Evolutionary conservation across 805 yeast genomes (phyloP).

Genomic region (Isabelozyma rhagii): DNA sequence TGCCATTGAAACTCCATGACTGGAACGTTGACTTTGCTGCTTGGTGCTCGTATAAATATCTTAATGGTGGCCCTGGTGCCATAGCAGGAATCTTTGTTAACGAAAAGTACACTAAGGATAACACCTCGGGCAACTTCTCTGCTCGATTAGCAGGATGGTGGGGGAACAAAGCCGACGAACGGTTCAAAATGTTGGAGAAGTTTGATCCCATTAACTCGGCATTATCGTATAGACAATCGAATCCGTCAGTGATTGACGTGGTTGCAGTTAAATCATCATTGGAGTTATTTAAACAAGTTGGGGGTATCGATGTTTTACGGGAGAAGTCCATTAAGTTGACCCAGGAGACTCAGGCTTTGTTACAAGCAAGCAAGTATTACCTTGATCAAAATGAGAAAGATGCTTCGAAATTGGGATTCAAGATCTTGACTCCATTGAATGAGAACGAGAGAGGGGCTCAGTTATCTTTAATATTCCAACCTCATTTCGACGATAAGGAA

Average conservation of each 20-base stretch:
- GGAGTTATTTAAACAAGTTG: conserved; percentile 53
- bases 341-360: conserved; percentile 45
- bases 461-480: conserved; percentile 64
- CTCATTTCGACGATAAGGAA: conserved; percentile 30
- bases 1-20: conserved; percentile 69
- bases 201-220: conserved; percentile 87
- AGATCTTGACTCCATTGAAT: conserved; percentile 69
- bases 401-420: conserved; percentile 41
- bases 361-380: conserved; percentile 48
- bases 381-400: conserved; percentile 18
- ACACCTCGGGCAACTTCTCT: conserved; percentile 28
- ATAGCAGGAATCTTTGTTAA: conserved; percentile 85
- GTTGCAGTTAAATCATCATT: conserved; percentile 69
- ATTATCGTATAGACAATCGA: conserved; percentile 82
- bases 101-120: conserved; percentile 40
- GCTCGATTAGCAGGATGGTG: conserved; percentile 96
- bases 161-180: conserved; percentile 72
- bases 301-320: conserved; percentile 62
- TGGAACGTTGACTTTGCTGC: conserved; percentile 93
- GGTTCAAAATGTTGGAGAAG: conserved; percentile 76
- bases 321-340: conserved; percentile 59
- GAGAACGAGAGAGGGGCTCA: conserved; percentile 72
- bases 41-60: conserved; percentile 91
- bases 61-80: conserved; percentile 92
- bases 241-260: conserved; percentile 84